Percentiles rank a stretch among this genome's conserved stretches.
Evolutionary conservation across 179 eudicot species (phyloP).

Genomic region (Spinacia oleracea): DNA sequence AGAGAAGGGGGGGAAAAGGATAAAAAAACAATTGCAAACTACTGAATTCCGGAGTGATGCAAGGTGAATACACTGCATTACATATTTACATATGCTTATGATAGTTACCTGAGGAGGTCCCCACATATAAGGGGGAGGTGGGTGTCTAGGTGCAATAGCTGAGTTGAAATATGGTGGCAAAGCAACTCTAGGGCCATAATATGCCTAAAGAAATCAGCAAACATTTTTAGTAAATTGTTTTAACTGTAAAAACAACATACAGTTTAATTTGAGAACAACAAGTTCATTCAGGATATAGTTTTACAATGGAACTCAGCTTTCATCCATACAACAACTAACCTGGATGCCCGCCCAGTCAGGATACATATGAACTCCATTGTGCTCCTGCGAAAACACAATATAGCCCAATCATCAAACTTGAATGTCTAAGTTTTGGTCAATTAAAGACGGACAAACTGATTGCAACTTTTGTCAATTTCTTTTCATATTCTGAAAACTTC

Average conservation of each 20-base stretch:
- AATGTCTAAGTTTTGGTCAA: conserved; percentile 1
- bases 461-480: not conserved
- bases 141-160: no score
- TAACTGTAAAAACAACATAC: not conserved
- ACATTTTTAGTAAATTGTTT: not conserved
- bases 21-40: no score
- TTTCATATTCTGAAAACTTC: not conserved
- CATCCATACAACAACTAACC: conserved; percentile 41
- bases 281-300: not conserved
- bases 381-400: conserved; percentile 51
- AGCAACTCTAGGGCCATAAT: no score
- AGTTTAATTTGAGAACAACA: not conserved
- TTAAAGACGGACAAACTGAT: no score
- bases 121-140: conserved; percentile 95
- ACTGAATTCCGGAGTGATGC: no score
- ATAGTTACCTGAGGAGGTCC: conserved; percentile 80
- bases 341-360: conserved; percentile 98
- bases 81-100: not conserved
- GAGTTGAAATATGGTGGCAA: no score
- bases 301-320: not conserved
- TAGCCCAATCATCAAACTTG: conserved; percentile 12
- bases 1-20: no score
- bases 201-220: conserved; percentile 11
- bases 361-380: conserved; percentile 61
- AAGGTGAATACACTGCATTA: no score